phyloP scores from a whole-genome alignment of 2,329 filamentous ascomycete species.

The Trichoderma citrinoviride region DNA sequence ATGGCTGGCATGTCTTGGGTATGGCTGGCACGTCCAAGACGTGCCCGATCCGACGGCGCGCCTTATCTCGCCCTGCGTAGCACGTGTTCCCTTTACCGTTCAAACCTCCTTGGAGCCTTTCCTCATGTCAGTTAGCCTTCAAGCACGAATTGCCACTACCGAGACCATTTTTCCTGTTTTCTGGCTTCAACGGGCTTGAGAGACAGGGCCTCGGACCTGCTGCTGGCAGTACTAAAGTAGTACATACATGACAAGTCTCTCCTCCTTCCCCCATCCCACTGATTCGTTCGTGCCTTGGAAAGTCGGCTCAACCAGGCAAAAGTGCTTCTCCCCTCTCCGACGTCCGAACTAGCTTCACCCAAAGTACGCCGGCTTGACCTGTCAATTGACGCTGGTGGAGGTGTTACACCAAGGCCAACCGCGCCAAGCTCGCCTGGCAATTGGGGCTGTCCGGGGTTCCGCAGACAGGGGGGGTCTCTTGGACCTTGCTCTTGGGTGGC shows the following conservation, averaged over 20 bases:
- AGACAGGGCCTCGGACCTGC: neutral
- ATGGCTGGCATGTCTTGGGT: neutral
- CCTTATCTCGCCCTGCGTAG: neutral
- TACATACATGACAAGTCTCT: too few species aligned
- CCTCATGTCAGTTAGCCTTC: neutral
- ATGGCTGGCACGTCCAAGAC: neutral
- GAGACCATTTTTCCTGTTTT: neutral
- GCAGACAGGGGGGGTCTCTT: neutral
- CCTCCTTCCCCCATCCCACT: too few species aligned
- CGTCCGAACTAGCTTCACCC: neutral
- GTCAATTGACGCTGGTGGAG: conserved; percentile 17
- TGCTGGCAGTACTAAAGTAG: too few species aligned
- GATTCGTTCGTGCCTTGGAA: too few species aligned
- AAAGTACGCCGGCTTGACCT: neutral
- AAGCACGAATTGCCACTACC: neutral
- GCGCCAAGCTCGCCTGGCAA: conserved; percentile 11
- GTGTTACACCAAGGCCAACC: conserved; percentile 2
- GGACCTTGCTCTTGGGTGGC: neutral
- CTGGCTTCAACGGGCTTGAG: neutral
- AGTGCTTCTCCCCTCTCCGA: neutral
- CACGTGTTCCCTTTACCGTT: neutral
- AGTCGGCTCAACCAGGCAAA: too few species aligned
- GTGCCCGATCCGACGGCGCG: neutral
- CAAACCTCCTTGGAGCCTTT: too few species aligned
- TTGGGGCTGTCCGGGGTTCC: conserved; percentile 13